Base-by-base conservation (phyloP, 192 early-diverging fungal species). In the Funneliformis geosporum region DNA sequence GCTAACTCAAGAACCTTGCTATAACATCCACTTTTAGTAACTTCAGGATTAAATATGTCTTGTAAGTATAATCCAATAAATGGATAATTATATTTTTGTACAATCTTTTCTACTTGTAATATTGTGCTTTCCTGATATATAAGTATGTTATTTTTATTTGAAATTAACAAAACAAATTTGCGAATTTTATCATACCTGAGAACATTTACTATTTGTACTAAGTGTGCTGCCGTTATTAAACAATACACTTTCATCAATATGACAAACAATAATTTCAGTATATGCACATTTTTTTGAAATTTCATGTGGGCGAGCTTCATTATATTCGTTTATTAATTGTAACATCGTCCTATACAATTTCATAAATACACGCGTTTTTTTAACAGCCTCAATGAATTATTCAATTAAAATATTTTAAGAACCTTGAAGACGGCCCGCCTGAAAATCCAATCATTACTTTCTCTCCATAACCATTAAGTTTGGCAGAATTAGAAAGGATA, bases 391-490 rank as follows among this genome's bases (percentile, higher is more conserved):
- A 18, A 55, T 55, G 16, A 28, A 67, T 39, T 18, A 67, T 67
- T 9, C 27, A 16, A 67, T 27, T 39, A 67, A 67, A 67, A 27
- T 10, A 5, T 11, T 3, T 33, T 27, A 33, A 75, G 80, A 84
- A 93, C 93, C 88, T 87, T 11, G 95, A 97, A 8, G 93, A 90
- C 5, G 91, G 82, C 0, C 96, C 96, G 42, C 96, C 96, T 4
- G 96, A 98, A 40, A 95, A 87, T 11, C 96, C 96, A 18, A 97
- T 80, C 82, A 96, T 82, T 12, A 91, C 89, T 61, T 91, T 93
- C 61, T 83, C 89, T 8, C 78, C 84, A 23, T n/a, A 81, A 40
- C 61, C 1, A 33, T 33, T 33, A 33, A 33, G 33, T 33, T 33
- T 33, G 33, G 33, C 2, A 59, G 14, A 80, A 79, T 50, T 80